Evolutionary conservation across 768 basidiomycete genomes (phyloP), one percentile per base, ranked within the genome.

Genomic region (Lyophyllum decastes): DNA sequence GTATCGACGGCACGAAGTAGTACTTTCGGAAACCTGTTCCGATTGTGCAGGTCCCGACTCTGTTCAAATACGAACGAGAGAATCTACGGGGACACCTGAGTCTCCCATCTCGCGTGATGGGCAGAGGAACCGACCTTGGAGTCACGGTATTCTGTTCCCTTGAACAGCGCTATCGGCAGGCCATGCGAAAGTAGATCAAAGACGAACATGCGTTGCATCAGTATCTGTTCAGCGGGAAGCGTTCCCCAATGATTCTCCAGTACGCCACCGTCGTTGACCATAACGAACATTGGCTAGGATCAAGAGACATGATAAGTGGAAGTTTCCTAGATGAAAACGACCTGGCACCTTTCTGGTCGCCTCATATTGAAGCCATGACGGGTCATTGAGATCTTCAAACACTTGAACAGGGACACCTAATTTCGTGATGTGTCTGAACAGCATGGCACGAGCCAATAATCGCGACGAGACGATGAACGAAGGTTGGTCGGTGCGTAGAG

Each of bases 231-330:
- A 22, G 53, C 52, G 6, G 49, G 41, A 21, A 61, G 45, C 40
- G 25, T n/a, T 44, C 38, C 19, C 56, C 27, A n/a, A 4, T 33
- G n/a, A 4, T 50, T 45, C 0, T 63, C 56, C 4, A 63, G 55
- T 4, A 69, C 45, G 8, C 77, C 81, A 8, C 84, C 86, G 53
- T 86, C 86, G 57, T 82, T 80, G 19, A 76, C 71, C 70, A 90
- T 73, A 26, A 82, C 75, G 55, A 88, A 88, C 86, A 90, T 87
- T 1, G 89, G 88, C 85, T 88, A 58, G 27, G 33, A 27, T 14
- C 19, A 16, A 26, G 70, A 58, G 33, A 40, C 25, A 21, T 45
- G 45, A 24, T 7, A 34, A 47, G 26, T 7, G 14, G 33, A 44
- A 44, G n/a, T 40, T 27, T 33, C 30, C n/a, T n/a, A 33, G 30